These are phyloP conservation scores for Helianthus annuus DNA, from an alignment of 129 eudicot genomes.

Conservation along the genomic window HanXRQr2.0-SUNRISE NC_035449.2:14841569-14842068, in stretches of 20 bases:
- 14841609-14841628: constrained; percentile 15
- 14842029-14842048: constrained; percentile 64
- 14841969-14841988: constrained; percentile 68
- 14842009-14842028: constrained; percentile 66
- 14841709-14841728: constrained; percentile 30
- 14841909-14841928: constrained; percentile 73
- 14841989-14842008: constrained; percentile 68
- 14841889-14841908: constrained; percentile 66
- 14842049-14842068: constrained; percentile 53
- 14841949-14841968: constrained; percentile 59
- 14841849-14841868: constrained; percentile 65
- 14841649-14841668: constrained; percentile 18
- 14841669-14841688: constrained; percentile 17
- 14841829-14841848: constrained; percentile 64
- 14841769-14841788: constrained; percentile 62
- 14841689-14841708: constrained; percentile 17
- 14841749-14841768: constrained; percentile 27
- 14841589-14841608: neutral
- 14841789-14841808: constrained; percentile 64
- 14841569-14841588: no score
- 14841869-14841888: constrained; percentile 60
- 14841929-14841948: constrained; percentile 72
- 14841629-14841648: constrained; percentile 24
- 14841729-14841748: neutral
- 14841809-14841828: constrained; percentile 70